Conservation (phyloP, 108 stramenopile genomes). For the Hondaea fermentalgiana region DNA sequence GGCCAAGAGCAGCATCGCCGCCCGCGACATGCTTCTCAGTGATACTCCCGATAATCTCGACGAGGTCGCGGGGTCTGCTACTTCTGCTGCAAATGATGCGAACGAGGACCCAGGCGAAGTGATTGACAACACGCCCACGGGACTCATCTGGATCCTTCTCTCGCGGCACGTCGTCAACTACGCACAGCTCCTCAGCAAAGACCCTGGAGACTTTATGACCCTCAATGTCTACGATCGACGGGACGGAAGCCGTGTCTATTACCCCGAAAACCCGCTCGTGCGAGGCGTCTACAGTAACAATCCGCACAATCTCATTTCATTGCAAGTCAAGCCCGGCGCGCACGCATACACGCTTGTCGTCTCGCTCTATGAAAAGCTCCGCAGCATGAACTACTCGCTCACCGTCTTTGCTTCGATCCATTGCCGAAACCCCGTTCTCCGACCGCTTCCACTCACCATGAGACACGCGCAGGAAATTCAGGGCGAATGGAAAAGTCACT, state of each 20-base stretch:
- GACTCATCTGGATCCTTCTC: neutral
- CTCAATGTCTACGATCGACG: conserved; percentile 40
- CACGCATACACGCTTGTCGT: conserved; percentile 37
- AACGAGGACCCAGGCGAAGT: no score
- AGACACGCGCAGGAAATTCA: neutral
- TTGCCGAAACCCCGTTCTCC: neutral
- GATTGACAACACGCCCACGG: neutral
- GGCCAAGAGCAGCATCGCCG: no score
- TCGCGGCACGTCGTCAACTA: neutral
- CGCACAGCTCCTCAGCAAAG: neutral
- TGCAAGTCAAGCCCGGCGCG: neutral
- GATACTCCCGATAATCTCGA: no score
- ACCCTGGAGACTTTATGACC: conserved; percentile 32
- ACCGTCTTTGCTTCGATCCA: neutral
- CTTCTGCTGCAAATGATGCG: no score
- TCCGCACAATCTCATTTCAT: conserved; percentile 32
- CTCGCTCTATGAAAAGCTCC: conserved; percentile 42
- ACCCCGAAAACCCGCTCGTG: conserved; percentile 25
- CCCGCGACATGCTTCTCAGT: no score
- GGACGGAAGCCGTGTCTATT: conserved; percentile 24
- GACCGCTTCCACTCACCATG: neutral
- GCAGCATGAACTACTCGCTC: conserved; percentile 35
- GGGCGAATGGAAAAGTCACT: neutral
- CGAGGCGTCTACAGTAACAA: conserved; percentile 43
- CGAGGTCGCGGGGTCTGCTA: no score